A percentile compares a stretch with the other conserved stretches of the same genome.
phyloP scores from a whole-genome alignment of 257 asterid species.

The Primulina eburnea region DNA sequence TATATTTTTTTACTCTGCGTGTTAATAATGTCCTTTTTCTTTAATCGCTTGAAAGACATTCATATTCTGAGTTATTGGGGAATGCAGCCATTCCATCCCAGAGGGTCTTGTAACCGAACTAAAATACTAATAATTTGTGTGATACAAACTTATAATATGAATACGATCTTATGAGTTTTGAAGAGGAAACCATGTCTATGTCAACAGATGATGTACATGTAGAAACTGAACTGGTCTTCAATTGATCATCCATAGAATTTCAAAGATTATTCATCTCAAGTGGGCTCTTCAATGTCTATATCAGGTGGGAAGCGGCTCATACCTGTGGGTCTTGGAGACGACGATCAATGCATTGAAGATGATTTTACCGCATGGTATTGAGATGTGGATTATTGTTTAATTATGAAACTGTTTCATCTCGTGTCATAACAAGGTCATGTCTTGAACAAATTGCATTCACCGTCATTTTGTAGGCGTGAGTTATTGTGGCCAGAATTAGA shows the following conservation, averaged over 20 bases:
- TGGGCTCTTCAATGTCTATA: not conserved
- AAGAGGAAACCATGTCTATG: not conserved
- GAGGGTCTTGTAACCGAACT: not conserved
- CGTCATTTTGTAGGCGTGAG: conserved; percentile 67
- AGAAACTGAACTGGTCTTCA: not conserved
- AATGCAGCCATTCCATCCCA: not conserved
- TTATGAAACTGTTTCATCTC: not conserved
- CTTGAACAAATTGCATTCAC: conserved; percentile 4
- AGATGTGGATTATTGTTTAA: conserved; percentile 1
- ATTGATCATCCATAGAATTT: not conserved
- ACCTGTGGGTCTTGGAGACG: conserved; percentile 96
- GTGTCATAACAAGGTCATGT: not conserved
- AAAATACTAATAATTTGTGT: not conserved
- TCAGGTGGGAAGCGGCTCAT: conserved; percentile 83
- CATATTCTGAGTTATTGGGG: not conserved
- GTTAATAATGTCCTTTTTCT: not conserved
- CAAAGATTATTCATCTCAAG: too few species aligned
- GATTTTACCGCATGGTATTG: conserved; percentile 87
- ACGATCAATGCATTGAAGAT: conserved; percentile 98
- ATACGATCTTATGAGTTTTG: not conserved
- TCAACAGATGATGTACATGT: not conserved
- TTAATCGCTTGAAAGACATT: not conserved
- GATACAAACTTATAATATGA: too few species aligned
- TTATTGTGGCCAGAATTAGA: conserved; percentile 92
- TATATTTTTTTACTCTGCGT: too few species aligned